phyloP scores from a whole-genome alignment of 768 basidiomycete species.

The Mycena galopus region DNA sequence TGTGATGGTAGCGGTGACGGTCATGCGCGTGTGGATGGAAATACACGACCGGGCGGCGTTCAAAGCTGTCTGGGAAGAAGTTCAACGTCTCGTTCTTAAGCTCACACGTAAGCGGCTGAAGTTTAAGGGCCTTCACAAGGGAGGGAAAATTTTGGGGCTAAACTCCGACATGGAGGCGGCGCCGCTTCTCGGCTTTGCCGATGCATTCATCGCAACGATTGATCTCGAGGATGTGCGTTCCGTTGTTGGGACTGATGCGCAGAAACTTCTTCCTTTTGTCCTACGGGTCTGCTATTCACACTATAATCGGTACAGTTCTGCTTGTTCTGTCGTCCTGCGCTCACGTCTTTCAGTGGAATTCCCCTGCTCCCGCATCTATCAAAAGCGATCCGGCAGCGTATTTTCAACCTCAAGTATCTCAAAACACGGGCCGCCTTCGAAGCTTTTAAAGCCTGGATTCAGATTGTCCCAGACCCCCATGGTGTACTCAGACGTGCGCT shows the following conservation, averaged over 20 bases:
- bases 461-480: constrained; percentile 1
- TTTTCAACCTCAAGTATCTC: constrained; percentile 15
- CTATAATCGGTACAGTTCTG: constrained; percentile 7
- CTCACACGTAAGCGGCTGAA: constrained; percentile 12
- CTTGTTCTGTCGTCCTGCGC: not conserved
- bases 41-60: too few species aligned
- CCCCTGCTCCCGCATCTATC: constrained; percentile 5
- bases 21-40: too few species aligned
- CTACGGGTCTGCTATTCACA: constrained; percentile 23
- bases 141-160: constrained; percentile 19
- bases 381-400: not conserved
- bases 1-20: too few species aligned
- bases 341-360: constrained; percentile 17
- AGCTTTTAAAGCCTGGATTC: constrained; percentile 17
- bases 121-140: constrained; percentile 23
- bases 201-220: constrained; percentile 10
- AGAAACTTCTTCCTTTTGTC: constrained; percentile 9
- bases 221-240: constrained; percentile 16
- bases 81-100: too few species aligned
- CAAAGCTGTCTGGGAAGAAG: too few species aligned
- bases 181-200: constrained; percentile 23
- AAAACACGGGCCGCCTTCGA: constrained; percentile 14
- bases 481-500: constrained; percentile 8
- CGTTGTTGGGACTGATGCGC: not conserved
- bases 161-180: constrained; percentile 30